Evolutionary conservation across 345 rosid species (phyloP).

Genomic region (Euphorbia lathyris): DNA sequence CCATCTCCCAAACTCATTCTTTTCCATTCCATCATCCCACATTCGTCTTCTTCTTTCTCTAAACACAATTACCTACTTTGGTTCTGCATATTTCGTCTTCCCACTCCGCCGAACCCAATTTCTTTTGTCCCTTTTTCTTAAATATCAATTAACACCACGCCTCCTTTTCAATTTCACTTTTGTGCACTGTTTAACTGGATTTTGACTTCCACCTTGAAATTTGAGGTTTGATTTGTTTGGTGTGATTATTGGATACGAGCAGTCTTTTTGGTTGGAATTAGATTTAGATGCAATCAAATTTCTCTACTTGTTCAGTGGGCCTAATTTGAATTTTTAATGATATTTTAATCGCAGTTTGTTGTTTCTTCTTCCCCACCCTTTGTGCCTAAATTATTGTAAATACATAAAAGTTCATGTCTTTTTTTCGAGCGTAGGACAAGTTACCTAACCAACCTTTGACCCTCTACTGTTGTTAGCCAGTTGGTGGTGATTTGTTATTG

Average conservation of each 20-base stretch:
- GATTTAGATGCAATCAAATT: background rate
- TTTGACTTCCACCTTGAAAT: too few relatives aligned
- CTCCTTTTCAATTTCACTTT: background rate
- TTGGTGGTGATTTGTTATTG: constrained; percentile 18
- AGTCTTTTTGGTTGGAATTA: background rate
- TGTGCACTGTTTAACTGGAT: too few relatives aligned
- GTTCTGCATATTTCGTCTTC: too few relatives aligned
- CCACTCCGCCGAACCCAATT: too few relatives aligned
- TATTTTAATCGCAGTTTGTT: background rate
- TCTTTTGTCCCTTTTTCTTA: too few relatives aligned
- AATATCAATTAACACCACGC: background rate
- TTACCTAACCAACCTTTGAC: constrained; percentile 16
- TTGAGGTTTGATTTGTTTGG: background rate
- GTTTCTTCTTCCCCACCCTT: background rate
- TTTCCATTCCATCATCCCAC: background rate
- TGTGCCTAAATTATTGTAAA: background rate
- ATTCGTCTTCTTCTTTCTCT: background rate
- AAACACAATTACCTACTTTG: too few relatives aligned
- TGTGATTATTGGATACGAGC: constrained; percentile 1
- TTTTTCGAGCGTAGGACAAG: constrained; percentile 21
- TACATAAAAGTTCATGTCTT: background rate
- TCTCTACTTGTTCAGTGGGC: background rate
- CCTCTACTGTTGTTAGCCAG: constrained; percentile 22
- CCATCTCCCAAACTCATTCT: too few relatives aligned
- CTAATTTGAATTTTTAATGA: constrained; percentile 1